These are phyloP conservation scores for Aspergillus baeticus DNA, from an alignment of 495 filamentous ascomycete species.

Conservation along the genomic window DNA sequence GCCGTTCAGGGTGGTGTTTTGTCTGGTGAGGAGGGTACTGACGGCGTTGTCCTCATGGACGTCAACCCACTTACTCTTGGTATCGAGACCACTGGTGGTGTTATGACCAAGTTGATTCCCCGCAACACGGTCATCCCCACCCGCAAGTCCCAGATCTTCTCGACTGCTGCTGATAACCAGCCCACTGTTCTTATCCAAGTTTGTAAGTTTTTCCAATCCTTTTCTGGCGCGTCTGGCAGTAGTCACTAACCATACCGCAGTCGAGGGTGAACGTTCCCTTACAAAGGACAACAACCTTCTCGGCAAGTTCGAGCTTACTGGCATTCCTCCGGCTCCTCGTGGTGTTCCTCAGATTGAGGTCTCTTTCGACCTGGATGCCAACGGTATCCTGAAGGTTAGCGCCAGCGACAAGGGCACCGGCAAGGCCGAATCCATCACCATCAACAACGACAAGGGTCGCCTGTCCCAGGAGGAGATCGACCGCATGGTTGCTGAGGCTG, in stretches of 20 bases:
- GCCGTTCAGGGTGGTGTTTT: constrained; percentile 97
- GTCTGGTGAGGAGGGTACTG: constrained; percentile 78
- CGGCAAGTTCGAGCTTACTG: constrained; percentile 96
- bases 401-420: constrained; percentile 96
- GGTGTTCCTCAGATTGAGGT: constrained; percentile 98
- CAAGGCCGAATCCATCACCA: constrained; percentile 94
- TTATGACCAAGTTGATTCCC: constrained; percentile 97
- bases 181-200: constrained; percentile 97
- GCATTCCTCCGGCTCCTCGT: constrained; percentile 90
- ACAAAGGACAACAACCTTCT: constrained; percentile 96
- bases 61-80: constrained; percentile 97
- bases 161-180: constrained; percentile 96
- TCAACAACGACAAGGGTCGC: constrained; percentile 98
- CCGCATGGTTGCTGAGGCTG: constrained; percentile 95
- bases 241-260: constrained; percentile 24
- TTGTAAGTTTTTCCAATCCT: constrained; percentile 39
- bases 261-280: constrained; percentile 93
- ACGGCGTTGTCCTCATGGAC: constrained; percentile 87
- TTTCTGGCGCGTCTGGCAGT: background rate
- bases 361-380: constrained; percentile 95
- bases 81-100: constrained; percentile 97
- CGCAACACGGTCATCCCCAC: constrained; percentile 95
- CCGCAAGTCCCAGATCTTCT: constrained; percentile 97
- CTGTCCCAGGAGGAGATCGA: constrained; percentile 95
- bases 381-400: constrained; percentile 94